Evolutionary conservation across 2,329 filamentous ascomycete genomes (phyloP).

Genomic region (Colletotrichum sp.): DNA sequence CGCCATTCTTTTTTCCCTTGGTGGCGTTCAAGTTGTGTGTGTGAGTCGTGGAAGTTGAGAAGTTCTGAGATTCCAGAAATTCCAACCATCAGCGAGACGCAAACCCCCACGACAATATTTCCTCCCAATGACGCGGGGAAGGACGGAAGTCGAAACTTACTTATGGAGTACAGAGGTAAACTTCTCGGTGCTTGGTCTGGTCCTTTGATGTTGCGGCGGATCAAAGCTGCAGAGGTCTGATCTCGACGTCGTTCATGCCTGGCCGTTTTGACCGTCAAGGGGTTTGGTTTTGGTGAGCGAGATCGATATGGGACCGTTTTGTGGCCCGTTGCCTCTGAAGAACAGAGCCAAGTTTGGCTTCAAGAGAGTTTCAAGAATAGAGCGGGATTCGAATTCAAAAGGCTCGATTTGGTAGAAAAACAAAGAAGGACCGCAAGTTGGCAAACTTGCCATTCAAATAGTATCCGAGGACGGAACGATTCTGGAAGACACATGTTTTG

Average conservation of each 20-base stretch:
- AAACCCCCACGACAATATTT: not conserved
- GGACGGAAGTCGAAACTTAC: not conserved
- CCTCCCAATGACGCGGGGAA: not conserved
- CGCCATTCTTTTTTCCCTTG: not conserved
- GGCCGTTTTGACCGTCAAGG: constrained; percentile 1
- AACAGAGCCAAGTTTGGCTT: not conserved
- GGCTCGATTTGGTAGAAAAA: not conserved
- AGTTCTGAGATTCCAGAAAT: not conserved
- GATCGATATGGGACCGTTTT: not conserved
- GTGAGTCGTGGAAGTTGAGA: not conserved
- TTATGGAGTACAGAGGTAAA: not conserved
- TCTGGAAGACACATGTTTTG: not conserved
- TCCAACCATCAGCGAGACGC: not conserved
- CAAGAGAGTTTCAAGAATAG: not conserved
- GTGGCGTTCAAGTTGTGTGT: not conserved
- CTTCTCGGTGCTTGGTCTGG: not conserved
- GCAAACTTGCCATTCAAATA: not conserved
- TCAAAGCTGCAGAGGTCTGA: not conserved
- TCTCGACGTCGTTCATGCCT: not conserved
- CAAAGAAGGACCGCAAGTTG: not conserved
- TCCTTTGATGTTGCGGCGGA: not conserved
- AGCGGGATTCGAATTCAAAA: not conserved
- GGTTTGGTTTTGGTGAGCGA: not conserved
- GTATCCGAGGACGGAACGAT: not conserved
- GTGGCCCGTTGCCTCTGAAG: not conserved